phyloP scores from a whole-genome alignment of 2,329 filamentous ascomycete genomes.

The Colletotrichum tropicicola region DNA sequence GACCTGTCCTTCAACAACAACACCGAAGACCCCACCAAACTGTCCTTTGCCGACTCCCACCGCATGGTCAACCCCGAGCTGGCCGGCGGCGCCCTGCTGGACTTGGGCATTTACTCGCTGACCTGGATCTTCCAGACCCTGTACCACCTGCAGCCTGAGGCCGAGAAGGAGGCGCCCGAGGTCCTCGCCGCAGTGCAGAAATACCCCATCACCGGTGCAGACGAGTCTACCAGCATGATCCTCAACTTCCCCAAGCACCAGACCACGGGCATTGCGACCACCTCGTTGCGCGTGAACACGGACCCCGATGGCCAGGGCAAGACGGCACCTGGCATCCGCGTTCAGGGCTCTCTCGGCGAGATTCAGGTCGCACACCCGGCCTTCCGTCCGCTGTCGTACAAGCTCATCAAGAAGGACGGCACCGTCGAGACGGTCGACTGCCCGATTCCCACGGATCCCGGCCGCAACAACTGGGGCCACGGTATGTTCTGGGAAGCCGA shows the following conservation, averaged over 20 bases:
- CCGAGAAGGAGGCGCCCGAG: conserved; percentile 72
- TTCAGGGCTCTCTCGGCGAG: conserved; percentile 84
- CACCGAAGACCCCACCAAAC: conserved; percentile 64
- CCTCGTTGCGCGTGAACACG: conserved; percentile 68
- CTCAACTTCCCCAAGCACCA: conserved; percentile 76
- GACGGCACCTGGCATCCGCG: conserved; percentile 74
- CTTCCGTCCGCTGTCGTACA: conserved; percentile 73
- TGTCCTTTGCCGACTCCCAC: conserved; percentile 68
- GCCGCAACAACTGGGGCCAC: conserved; percentile 65
- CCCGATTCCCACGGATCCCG: conserved; percentile 60
- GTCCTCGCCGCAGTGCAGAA: conserved; percentile 77
- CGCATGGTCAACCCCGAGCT: conserved; percentile 86
- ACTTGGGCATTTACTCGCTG: conserved; percentile 87
- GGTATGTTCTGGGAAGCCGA: conserved; percentile 94
- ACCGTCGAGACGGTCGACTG: conserved; percentile 61
- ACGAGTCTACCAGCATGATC: conserved; percentile 82
- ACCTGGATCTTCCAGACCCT: conserved; percentile 93
- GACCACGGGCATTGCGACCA: conserved; percentile 78
- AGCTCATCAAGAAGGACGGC: conserved; percentile 64
- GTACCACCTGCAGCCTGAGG: conserved; percentile 79
- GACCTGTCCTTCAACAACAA: conserved; percentile 70
- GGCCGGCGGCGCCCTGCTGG: conserved; percentile 83
- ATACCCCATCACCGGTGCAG: conserved; percentile 74
- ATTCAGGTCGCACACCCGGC: conserved; percentile 81
- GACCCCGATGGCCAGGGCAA: conserved; percentile 67